Evolutionary conservation across 1,284 basidiomycete genomes (phyloP).

Genomic region (Hymenochaete sp.): DNA sequence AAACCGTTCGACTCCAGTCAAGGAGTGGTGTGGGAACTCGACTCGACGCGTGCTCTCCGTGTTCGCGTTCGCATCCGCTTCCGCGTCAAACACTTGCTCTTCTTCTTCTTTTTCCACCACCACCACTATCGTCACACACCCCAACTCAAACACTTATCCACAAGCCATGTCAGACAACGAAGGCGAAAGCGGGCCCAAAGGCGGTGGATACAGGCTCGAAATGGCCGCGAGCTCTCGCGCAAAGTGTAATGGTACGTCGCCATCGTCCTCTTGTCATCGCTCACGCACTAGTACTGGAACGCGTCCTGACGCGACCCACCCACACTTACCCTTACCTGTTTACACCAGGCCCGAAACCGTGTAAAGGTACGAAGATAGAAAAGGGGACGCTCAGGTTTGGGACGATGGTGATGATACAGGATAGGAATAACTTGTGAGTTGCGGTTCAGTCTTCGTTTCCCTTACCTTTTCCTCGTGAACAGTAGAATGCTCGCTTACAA

Average conservation of each 20-base stretch:
- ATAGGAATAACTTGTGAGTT: conserved; percentile 63
- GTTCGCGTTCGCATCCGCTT: no score
- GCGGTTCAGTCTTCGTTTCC: conserved; percentile 16
- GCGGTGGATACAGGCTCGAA: conserved; percentile 69
- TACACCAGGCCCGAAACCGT: conserved; percentile 67
- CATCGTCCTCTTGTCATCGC: no score
- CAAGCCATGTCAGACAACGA: conserved; percentile 50
- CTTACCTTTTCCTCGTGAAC: no score
- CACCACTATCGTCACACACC: no score
- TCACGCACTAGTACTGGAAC: no score
- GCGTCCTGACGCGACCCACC: no score
- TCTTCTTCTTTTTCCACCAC: background rate
- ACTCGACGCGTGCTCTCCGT: no score
- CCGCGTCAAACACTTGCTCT: no score
- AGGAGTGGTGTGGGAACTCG: no score
- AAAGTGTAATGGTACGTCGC: conserved; percentile 78
- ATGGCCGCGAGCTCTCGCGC: conserved; percentile 60
- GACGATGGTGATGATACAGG: conserved; percentile 67
- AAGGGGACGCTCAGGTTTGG: conserved; percentile 74
- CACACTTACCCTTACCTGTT: conserved; percentile 22
- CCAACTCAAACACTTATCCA: conserved; percentile 6
- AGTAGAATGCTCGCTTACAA: no score
- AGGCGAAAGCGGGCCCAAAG: conserved; percentile 32
- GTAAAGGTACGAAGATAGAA: conserved; percentile 60
- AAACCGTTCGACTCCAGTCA: no score